Evolutionary conservation across 352 stramenopile genomes (phyloP).

Genomic region (Blastocystis sp.): DNA sequence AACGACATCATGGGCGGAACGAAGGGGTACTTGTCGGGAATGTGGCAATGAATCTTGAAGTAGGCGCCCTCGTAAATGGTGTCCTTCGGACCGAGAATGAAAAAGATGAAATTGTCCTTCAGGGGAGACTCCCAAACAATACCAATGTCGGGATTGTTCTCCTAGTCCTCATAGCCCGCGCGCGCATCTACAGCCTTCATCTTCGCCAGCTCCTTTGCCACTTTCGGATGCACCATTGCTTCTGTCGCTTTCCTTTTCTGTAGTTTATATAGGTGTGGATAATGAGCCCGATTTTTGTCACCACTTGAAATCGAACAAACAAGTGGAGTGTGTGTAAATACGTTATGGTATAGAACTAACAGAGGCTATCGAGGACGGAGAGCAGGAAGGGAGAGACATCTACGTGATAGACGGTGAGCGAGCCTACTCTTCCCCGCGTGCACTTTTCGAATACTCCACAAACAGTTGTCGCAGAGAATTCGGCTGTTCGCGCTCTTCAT

Average conservation of each 20-base stretch:
- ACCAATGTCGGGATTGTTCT: slow-evolving; percentile 9
- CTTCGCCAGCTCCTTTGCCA: neutral
- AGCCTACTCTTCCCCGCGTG: neutral
- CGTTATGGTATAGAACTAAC: neutral
- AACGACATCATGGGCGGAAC: slow-evolving; percentile 81
- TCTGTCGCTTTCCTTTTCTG: neutral
- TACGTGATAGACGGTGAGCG: neutral
- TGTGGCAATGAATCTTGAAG: slow-evolving; percentile 81
- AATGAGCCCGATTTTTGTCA: too few species aligned
- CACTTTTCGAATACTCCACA: neutral
- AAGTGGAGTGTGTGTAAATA: too few species aligned
- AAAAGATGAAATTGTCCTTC: slow-evolving; percentile 71
- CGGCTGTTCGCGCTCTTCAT: neutral
- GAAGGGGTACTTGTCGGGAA: slow-evolving; percentile 81
- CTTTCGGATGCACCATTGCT: neutral
- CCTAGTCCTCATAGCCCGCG: neutral
- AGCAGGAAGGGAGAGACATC: neutral
- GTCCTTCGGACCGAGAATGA: slow-evolving; percentile 77
- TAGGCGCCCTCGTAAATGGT: slow-evolving; percentile 81
- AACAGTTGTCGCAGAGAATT: neutral
- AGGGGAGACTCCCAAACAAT: slow-evolving; percentile 20
- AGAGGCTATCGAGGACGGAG: neutral
- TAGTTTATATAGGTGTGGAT: neutral
- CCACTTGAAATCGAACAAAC: too few species aligned
- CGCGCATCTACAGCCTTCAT: neutral